Evolutionary conservation across 257 asterid species (phyloP), one percentile per base, ranked within the genome.

Genomic region (Buddleja alternifolia): DNA sequence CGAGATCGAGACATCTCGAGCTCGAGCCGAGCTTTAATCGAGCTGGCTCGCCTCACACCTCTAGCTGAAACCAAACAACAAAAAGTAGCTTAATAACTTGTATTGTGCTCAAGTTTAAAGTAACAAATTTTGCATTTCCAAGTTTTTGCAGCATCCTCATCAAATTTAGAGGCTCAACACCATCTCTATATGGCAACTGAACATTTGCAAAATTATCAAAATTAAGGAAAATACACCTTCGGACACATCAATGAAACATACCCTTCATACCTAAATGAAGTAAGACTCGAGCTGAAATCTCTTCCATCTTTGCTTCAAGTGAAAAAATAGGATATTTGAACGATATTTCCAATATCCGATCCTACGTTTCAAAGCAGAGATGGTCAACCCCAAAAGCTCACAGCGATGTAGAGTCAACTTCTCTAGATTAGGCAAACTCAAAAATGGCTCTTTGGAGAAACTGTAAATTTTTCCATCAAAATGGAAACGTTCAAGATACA

Each of bases 361-460:
- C 55, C 72, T 56, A 23, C 75, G 80, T 23, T 68, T 57, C n/a
- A 70, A 21, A 60, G 77, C 74, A 6, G 25, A 52, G 6, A 79
- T 63, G 4, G 53, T 66, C 19, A 71, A 51, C 2, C 50, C 60
- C 12, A 34, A 25, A 15, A 78, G 60, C 47, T 21, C 9, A 60
- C 75, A 75, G 40, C 59, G 15, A 10, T 21, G 48, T 2, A 79
- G 17, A 4, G 56, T 71, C 75, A 79, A 39, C 75, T 70, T 54
- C 48, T 73, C 74, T 63, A 70, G 39, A 63, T 34, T 64, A 3
- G 67, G 64, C 10, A 69, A 78, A 7, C 71, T 16, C 19, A 80
- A 66, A 51, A 78, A 63, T 9, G 77, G 79, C 44, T 78, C 83
- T 21, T 44, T 32, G 0, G 73, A 12, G 6, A 70, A 74, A 10